Percentiles rank a stretch among this genome's conserved stretches.
These are phyloP conservation scores for Cercophora scortea DNA, from an alignment of 495 filamentous ascomycete genomes.

Conservation along the genomic window DNA sequence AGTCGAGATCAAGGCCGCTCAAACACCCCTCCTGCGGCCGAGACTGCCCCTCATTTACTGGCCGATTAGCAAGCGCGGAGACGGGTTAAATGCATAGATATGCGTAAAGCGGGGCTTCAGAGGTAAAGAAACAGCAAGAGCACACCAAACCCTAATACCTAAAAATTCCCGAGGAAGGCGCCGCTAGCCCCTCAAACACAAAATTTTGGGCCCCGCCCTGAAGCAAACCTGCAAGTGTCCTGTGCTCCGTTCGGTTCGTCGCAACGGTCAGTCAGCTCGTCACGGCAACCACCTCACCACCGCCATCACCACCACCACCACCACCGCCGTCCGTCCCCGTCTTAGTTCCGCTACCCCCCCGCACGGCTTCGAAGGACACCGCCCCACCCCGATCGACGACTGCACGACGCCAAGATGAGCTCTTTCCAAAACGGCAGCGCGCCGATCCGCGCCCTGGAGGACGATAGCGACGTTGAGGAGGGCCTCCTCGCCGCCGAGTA, in stretches of 20 bases:
- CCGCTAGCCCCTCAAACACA: conserved; percentile 19
- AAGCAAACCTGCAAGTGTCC: conserved; percentile 17
- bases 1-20: no score
- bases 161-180: conserved; percentile 7
- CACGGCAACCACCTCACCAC: conserved; percentile 10
- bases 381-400: background rate
- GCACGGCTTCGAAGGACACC: no score
- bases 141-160: conserved; percentile 22
- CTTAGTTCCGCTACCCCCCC: no score
- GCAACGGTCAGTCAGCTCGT: conserved; percentile 16
- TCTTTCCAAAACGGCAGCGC: conserved; percentile 43
- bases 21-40: no score
- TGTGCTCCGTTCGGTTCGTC: conserved; percentile 10
- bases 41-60: no score
- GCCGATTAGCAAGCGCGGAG: no score
- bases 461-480: conserved; percentile 90
- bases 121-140: background rate
- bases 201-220: conserved; percentile 23
- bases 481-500: conserved; percentile 91
- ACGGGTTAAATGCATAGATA: background rate
- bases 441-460: conserved; percentile 50
- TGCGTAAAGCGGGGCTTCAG: conserved; percentile 3
- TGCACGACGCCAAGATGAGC: conserved; percentile 29
- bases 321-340: background rate
- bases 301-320: background rate